These are phyloP conservation scores for Chrysosporium queenslandicum DNA, from an alignment of 2,329 filamentous ascomycete genomes.

Conservation along the genomic window DNA sequence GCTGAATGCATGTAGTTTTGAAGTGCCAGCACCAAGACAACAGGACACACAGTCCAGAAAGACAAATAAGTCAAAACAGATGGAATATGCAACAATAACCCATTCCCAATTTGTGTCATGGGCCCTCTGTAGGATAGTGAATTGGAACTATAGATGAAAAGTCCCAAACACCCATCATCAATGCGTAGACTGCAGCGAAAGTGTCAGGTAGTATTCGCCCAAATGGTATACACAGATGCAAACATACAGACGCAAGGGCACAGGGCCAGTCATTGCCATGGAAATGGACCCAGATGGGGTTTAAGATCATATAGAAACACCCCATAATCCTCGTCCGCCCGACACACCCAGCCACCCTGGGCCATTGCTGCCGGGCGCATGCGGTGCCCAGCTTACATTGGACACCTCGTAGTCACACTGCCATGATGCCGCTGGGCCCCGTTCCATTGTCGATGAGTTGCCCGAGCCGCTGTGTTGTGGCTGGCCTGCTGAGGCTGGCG, in stretches of 20 bases:
- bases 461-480: conserved; percentile 4
- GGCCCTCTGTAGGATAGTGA: neutral
- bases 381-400: conserved; percentile 41
- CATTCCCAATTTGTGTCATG: neutral
- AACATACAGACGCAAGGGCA: neutral
- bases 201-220: neutral
- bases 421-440: conserved; percentile 38
- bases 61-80: neutral
- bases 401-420: conserved; percentile 40
- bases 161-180: neutral
- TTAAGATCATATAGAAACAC: conserved; percentile 30
- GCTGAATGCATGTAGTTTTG: neutral
- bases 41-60: neutral
- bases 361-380: conserved; percentile 28
- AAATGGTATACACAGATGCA: neutral
- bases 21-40: neutral
- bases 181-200: neutral
- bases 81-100: neutral
- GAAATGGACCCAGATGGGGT: neutral
- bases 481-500: conserved; percentile 11
- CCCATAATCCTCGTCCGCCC: conserved; percentile 38
- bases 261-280: too few species aligned
- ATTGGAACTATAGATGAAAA: neutral
- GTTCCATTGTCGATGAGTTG: conserved; percentile 29
- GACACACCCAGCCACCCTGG: conserved; percentile 38